Conservation (phyloP, 2,329 filamentous ascomycete species). For the Scedosporium boydii region DNA sequence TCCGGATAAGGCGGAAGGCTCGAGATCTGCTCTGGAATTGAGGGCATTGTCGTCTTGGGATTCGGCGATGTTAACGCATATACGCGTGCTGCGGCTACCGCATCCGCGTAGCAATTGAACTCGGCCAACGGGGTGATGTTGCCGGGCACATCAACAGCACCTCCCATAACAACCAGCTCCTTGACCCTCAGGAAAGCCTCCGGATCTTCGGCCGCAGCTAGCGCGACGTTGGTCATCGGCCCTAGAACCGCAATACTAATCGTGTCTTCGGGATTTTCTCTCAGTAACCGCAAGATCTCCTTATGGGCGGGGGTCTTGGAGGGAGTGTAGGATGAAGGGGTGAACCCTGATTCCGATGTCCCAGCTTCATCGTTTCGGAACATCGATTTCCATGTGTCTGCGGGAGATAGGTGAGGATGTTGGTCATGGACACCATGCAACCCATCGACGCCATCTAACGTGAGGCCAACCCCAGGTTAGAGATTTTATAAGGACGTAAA, state of each 20-base stretch:
- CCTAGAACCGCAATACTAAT: slow-evolving; percentile 87
- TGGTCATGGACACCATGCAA: slow-evolving; percentile 66
- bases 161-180: slow-evolving; percentile 93
- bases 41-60: slow-evolving; percentile 74
- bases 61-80: slow-evolving; percentile 66
- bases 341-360: slow-evolving; percentile 30
- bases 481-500: neutral
- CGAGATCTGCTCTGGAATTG: slow-evolving; percentile 40
- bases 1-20: slow-evolving; percentile 53
- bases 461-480: neutral
- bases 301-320: slow-evolving; percentile 66
- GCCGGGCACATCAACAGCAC: slow-evolving; percentile 67
- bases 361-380: slow-evolving; percentile 34
- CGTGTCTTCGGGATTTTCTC: slow-evolving; percentile 71
- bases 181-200: slow-evolving; percentile 83
- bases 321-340: slow-evolving; percentile 60
- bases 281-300: slow-evolving; percentile 81
- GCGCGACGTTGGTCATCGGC: slow-evolving; percentile 84
- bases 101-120: slow-evolving; percentile 92
- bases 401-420: slow-evolving; percentile 65
- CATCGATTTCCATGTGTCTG: slow-evolving; percentile 63
- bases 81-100: slow-evolving; percentile 65
- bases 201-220: slow-evolving; percentile 80
- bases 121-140: slow-evolving; percentile 83
- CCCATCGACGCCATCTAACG: slow-evolving; percentile 62